Conservation (phyloP, 345 rosid species). For the Cardamine occulta region DNA sequence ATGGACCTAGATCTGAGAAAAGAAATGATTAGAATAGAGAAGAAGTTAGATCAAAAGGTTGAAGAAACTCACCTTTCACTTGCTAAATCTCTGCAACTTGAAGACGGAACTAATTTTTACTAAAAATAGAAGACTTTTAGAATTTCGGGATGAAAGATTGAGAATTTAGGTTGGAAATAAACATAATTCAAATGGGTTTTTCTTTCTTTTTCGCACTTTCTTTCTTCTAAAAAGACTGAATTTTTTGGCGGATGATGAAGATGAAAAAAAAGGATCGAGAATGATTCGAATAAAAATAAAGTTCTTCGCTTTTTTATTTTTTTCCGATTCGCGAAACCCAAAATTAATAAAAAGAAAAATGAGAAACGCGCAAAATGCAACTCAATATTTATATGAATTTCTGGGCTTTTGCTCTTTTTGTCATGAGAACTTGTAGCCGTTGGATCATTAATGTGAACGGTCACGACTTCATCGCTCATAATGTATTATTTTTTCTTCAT, state of each 20-base stretch:
- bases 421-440: constrained; percentile 36
- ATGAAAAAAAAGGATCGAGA: constrained; percentile 39
- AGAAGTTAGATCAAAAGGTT: constrained; percentile 32
- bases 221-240: constrained; percentile 31
- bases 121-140: constrained; percentile 38
- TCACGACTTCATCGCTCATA: neutral
- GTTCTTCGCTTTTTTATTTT: constrained; percentile 9
- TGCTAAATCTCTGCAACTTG: constrained; percentile 39
- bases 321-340: constrained; percentile 39
- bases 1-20: constrained; percentile 39
- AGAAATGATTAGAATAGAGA: neutral
- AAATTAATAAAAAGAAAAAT: constrained; percentile 10
- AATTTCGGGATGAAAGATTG: constrained; percentile 32
- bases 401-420: neutral
- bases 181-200: constrained; percentile 34
- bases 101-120: constrained; percentile 36
- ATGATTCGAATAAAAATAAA: constrained; percentile 45
- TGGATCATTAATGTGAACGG: constrained; percentile 41
- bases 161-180: constrained; percentile 34
- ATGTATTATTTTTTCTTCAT: constrained; percentile 3
- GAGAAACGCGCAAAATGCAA: constrained; percentile 45
- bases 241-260: constrained; percentile 36
- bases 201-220: constrained; percentile 11
- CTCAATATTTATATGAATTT: constrained; percentile 36
- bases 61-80: constrained; percentile 39